Evolutionary conservation across 2,329 filamentous ascomycete genomes (phyloP).

Genomic region (Apiospora sp.): DNA sequence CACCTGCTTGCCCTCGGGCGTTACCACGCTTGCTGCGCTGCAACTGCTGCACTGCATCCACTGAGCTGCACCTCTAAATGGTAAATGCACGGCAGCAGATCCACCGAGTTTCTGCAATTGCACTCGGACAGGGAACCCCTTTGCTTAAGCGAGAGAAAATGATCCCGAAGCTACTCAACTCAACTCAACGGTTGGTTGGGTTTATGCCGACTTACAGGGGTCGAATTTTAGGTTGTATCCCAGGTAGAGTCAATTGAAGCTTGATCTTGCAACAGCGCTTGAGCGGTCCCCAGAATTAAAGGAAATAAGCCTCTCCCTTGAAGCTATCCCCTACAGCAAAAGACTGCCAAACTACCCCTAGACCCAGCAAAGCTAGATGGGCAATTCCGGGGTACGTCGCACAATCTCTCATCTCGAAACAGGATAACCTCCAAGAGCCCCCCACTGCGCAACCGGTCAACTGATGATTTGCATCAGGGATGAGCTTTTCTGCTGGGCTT

Average conservation of each 20-base stretch:
- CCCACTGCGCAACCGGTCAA: not conserved
- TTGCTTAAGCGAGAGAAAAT: constrained; percentile 4
- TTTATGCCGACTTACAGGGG: not conserved
- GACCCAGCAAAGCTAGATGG: not conserved
- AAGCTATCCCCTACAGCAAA: not conserved
- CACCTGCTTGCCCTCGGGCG: not conserved
- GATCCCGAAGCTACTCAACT: not conserved
- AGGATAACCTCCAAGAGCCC: not conserved
- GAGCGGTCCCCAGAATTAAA: not conserved
- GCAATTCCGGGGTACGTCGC: constrained; percentile 11
- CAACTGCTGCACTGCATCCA: constrained; percentile 2
- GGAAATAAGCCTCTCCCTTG: constrained; percentile 2
- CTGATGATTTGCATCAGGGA: constrained; percentile 8
- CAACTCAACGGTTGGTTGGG: not conserved
- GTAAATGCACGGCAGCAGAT: not conserved
- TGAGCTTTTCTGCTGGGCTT: not conserved
- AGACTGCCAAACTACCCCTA: not conserved
- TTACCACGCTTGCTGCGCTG: not conserved
- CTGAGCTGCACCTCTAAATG: constrained; percentile 18
- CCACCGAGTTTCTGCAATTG: constrained; percentile 13
- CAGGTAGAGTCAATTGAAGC: constrained; percentile 8
- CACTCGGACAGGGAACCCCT: not conserved
- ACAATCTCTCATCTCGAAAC: constrained; percentile 11
- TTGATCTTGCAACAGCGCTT: constrained; percentile 2
- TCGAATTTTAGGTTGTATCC: not conserved